Conservation (phyloP, 192 early-diverging fungal genomes). For the Physocladia obscura region DNA sequence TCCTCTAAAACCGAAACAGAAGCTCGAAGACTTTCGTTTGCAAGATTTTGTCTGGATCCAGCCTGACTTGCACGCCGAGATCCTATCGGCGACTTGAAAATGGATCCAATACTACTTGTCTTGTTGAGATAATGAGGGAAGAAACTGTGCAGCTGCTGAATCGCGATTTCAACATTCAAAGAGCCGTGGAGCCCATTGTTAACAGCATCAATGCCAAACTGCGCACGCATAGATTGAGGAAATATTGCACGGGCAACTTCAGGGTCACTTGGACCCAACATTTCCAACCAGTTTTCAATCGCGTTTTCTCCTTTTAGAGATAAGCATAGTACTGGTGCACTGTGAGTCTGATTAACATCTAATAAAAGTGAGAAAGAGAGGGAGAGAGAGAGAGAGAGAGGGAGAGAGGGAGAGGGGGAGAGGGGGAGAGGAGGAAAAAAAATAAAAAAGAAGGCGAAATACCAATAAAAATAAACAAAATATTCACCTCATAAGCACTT, state of each 20-base stretch:
- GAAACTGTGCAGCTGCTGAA: conserved; percentile 46
- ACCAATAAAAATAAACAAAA: not conserved
- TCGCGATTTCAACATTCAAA: conserved; percentile 38
- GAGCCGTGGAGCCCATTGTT: conserved; percentile 59
- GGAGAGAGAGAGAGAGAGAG: too few species aligned
- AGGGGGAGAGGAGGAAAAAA: too few species aligned
- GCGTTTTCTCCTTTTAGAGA: conserved; percentile 54
- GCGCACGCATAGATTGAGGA: conserved; percentile 52
- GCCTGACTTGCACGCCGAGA: not conserved
- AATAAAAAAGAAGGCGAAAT: not conserved
- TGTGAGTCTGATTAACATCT: not conserved
- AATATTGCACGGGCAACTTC: conserved; percentile 29
- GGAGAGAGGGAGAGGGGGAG: too few species aligned
- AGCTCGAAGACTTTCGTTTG: conserved; percentile 42
- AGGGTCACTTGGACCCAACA: conserved; percentile 56
- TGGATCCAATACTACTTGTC: not conserved
- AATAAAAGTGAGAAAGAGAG: too few species aligned
- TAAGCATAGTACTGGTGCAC: conserved; percentile 39
- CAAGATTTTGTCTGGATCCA: conserved; percentile 7
- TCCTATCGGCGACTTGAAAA: conserved; percentile 20
- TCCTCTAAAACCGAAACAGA: conserved; percentile 47
- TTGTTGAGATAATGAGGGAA: conserved; percentile 42
- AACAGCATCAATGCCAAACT: conserved; percentile 47
- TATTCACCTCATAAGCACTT: conserved; percentile 37
- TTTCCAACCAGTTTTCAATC: conserved; percentile 48